Percentiles rank a stretch among this genome's conserved stretches.
Evolutionary conservation across 2,329 filamentous ascomycete species (phyloP).

Genomic region (Botrytis fabae): DNA sequence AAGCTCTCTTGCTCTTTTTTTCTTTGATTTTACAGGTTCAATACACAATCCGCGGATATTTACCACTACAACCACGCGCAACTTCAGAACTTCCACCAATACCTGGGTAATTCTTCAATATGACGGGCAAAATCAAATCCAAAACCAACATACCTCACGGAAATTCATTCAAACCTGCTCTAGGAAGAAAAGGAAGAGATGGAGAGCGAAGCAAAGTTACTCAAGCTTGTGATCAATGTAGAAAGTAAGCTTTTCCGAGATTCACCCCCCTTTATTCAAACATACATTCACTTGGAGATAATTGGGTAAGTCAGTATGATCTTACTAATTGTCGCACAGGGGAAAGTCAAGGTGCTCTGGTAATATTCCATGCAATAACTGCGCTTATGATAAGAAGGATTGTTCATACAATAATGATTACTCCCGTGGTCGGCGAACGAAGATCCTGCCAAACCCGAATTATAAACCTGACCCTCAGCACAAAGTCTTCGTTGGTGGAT

Average conservation of each 20-base stretch:
- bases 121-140: neutral
- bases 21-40: neutral
- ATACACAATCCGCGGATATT: neutral
- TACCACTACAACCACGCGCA: neutral
- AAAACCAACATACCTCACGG: neutral
- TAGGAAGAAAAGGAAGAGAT: neutral
- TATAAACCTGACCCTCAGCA: neutral
- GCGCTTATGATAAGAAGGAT: constrained; percentile 25
- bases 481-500: neutral
- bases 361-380: constrained; percentile 44
- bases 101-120: neutral
- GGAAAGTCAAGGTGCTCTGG: constrained; percentile 46
- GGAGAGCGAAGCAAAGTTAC: constrained; percentile 42
- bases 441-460: neutral
- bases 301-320: neutral
- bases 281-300: neutral
- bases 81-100: neutral
- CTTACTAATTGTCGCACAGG: constrained; percentile 26
- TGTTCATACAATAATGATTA: neutral
- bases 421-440: neutral
- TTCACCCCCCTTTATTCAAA: neutral
- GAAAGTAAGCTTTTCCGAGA: constrained; percentile 43
- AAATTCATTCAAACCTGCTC: too few species aligned
- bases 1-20: neutral
- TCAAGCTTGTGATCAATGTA: constrained; percentile 50